Base-by-base conservation (phyloP, 2,329 filamentous ascomycete genomes). In the Aureobasidium subglaciale region DNA sequence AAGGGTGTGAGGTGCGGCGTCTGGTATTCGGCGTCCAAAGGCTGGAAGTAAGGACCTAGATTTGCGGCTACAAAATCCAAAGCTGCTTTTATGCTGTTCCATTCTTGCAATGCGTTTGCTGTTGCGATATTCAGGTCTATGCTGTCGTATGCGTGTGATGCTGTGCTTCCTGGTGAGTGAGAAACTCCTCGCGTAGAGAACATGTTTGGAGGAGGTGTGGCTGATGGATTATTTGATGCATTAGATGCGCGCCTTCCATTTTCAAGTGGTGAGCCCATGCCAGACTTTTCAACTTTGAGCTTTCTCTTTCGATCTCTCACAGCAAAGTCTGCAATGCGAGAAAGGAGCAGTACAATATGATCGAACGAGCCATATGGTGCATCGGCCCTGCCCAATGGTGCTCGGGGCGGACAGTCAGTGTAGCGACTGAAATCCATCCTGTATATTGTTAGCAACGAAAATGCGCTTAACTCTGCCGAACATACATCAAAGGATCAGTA, bases 311-410 rank as follows among this genome's bases (percentile, higher is more conserved):
- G 76, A 67, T 97, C 93, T 60, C 82, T 84, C 1, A 85, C 82
- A 2, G 86, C 80, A 68, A 96, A 97, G 62, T 87, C 83, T 54
- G 86, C 82, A 13, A 96, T 76, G 2, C 93, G 84, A 8, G 84
- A 90, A 22, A 96, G 78, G 1, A 97, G 74, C 4, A 97, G 78
- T 41, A 95, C 80, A 4, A 96, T 73, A 67, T 96, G 90, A 67
- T 99, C 93, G 61, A 88, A 90, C 0, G 90, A 90, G 35, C 90
- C 93, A 64, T 92, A 95, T 22, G 92, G 81, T 9, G 89, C 87
- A 64, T 91, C 86, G 4, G 86, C 73, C 59, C 81, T 84, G 16
- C 89, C 90, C 40, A 96, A 78, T 1, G 87, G 86, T 9, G 88
- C 87, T 65, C 93, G 80, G 4, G 93, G 93, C 35, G 89, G 88